Base-by-base conservation (phyloP, 108 stramenopile species). In the Stephanodiscus minutulus region DNA sequence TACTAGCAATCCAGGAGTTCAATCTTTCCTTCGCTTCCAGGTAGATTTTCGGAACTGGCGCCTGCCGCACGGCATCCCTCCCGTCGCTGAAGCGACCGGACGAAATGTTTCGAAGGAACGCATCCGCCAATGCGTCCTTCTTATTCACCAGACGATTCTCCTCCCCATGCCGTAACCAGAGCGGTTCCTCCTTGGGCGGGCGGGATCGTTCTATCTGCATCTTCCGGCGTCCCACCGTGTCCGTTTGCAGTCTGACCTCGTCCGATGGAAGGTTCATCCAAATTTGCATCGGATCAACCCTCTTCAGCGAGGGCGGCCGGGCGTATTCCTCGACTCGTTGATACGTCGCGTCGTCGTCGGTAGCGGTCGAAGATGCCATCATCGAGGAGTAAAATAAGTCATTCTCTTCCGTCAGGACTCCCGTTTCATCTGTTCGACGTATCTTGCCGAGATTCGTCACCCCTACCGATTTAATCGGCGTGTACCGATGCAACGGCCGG, bases 151-250 rank as follows among this genome's bases (percentile, higher is more conserved):
- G 61, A 18, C 65, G 36, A 31, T 58, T 37, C 37, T 63, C 76
- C 0, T 95, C 90, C 20, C 85, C 89, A 12, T 86, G 82, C 5
- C 93, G 72, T 13, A 92, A 47, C 93, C 93, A 95, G 7, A 95
- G 49, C 1, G 83, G 84, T 37, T 95, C 93, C 74, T 95, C 93
- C 60, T 89, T 92, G 7, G 91, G 76, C 22, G 93, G 93, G 9
- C 93, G 82, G 1, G 90, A 88, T 59, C 89, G 69, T 82, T 90
- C 57, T 64, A 81, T 50, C 80, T 81, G 86, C 76, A 87, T 13
- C 58, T 54, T 70, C 48, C 41, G 72, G 25, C 31, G 48, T 12
- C 44, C 76, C 69, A n/a, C n/a, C n/a, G 41, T 53, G 50, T 31
- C 73, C 47, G 3, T 64, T 49, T 68, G 71, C 17, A 46, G 37